Base-by-base conservation (phyloP, 2,329 filamentous ascomycete species). In the Fonsecaea erecta region DNA sequence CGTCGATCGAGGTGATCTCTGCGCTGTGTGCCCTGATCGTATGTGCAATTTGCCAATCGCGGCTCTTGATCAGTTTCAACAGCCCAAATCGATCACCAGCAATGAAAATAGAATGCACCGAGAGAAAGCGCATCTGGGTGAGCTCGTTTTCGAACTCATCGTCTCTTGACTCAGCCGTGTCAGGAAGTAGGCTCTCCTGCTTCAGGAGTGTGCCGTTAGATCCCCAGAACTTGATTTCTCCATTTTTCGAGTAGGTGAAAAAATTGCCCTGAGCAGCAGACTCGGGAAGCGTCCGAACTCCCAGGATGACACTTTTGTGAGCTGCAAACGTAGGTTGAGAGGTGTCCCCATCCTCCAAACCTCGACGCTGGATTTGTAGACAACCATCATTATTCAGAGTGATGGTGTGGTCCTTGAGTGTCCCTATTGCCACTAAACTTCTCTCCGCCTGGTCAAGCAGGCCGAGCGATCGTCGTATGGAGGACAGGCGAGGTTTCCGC, bases 31-130 rank as follows among this genome's bases (percentile, higher is more conserved):
- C 95, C 75, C 96, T 95, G 48, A 89, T 89, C 69, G 91, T 89
- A 63, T 90, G 85, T 1, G 87, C 73, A 65, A 86, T 87, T 60
- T 84, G 76, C 73, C 87, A 86, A 0, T 87, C 87, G 14, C 32
- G 40, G 54, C 57, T 28, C 40, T 56, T 46, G 18, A 62, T 28
- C 75, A 85, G 80, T 83, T 83, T 52, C 34, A 99, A 78, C 14
- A 96, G 86, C n/a, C 95, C 95, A 66, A 91, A 86, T 72, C 88
- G 92, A 77, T 99, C 95, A 5, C 93, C 94, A 2, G 90, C 87
- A n/a, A 93, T 84, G 66, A 98, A 86, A 51, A 88, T 83, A 52
- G 84, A 84, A 34, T 86, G 88, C 43, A 86, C 82, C 28, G 82
- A 80, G 1, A 88, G 88, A 16, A 88, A 83, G 63, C 80, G 77